Evolutionary conservation across 1,284 basidiomycete genomes (phyloP), one percentile per base, ranked within the genome.

Genomic region (Marasmius sp.): DNA sequence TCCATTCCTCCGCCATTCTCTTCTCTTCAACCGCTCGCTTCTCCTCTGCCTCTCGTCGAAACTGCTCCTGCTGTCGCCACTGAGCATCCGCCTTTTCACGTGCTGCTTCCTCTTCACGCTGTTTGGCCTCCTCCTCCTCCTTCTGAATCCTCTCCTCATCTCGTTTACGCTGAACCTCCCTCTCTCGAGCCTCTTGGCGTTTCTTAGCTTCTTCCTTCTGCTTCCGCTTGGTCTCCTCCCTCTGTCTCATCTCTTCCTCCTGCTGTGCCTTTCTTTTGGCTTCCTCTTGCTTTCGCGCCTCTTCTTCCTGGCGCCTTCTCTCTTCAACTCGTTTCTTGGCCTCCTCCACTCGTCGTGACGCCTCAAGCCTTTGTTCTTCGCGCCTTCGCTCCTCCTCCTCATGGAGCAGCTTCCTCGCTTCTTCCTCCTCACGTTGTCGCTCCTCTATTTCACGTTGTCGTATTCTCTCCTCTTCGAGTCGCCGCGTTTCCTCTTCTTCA

Each of bases 281-380:
- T 38, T n/a, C 58, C 41, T 60, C 51, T 27, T 54, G 50, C 47
- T 43, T 34, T 11, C 36, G 50, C 7, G 14, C 16, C 38, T 57
- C 27, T 50, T 22, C 51, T n/a, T 59, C 47, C 54, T 59, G 36
- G 47, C 38, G n/a, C 37, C 36, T 34, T 43, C 18, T 38, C 53
- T 56, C 53, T 39, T 47, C 53, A 34, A 39, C 34, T 55, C 43
- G 36, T 43, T n/a, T 38, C 38, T 27, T 38, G 10, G 41, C 20
- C 37, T 56, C 39, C 41, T 34, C 57, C 57, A 27, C 52, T 60
- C 65, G n/a, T 68, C 67, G 58, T 72, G 70, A 63, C 68, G 69
- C 62, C 72, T 71, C 57, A 67, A 67, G 9, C 65, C 66, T n/a
- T 62, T 70, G 27, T 70, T 56, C 54, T 74, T 73, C 64, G 70